phyloP scores from a whole-genome alignment of 2,329 filamentous ascomycete species.

The Sporothrix brasiliensis region DNA sequence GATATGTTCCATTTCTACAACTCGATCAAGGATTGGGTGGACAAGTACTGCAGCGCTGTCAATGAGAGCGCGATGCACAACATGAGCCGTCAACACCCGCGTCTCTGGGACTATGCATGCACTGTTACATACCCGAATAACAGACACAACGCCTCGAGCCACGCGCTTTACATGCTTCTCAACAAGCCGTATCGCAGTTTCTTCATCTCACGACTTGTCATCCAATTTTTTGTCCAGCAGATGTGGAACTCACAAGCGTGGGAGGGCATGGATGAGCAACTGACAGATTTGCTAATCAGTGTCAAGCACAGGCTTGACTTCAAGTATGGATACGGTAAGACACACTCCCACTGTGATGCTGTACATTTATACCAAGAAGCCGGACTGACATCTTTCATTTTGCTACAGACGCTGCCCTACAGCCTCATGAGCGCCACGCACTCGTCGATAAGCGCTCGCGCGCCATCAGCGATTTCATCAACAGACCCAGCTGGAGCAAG shows the following conservation, averaged over 20 bases:
- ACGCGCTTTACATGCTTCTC: constrained; percentile 43
- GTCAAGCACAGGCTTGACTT: constrained; percentile 37
- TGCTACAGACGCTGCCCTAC: constrained; percentile 27
- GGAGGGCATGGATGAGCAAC: constrained; percentile 40
- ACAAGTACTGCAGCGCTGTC: constrained; percentile 22
- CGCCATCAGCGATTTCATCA: constrained; percentile 43
- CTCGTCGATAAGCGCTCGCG: constrained; percentile 45
- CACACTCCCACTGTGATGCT: background rate
- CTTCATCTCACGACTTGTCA: constrained; percentile 46
- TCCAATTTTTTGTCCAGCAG: constrained; percentile 45
- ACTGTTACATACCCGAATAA: constrained; percentile 40
- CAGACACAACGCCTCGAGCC: constrained; percentile 40
- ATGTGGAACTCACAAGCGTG: constrained; percentile 45
- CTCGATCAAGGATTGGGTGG: constrained; percentile 35
- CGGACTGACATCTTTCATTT: background rate
- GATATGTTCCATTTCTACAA: constrained; percentile 37
- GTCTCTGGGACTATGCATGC: constrained; percentile 47
- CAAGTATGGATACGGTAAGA: constrained; percentile 40
- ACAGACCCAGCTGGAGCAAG: constrained; percentile 39
- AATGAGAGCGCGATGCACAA: constrained; percentile 18
- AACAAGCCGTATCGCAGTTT: constrained; percentile 41
- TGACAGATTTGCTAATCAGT: constrained; percentile 37
- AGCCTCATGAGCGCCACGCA: constrained; percentile 42
- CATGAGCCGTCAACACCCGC: constrained; percentile 29
- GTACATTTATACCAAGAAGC: background rate